A percentile compares a stretch with the other conserved stretches of the same genome.
These are phyloP conservation scores for Aphanomyces cochlioides DNA, from an alignment of 352 stramenopile genomes.

Conservation along the genomic window DNA sequence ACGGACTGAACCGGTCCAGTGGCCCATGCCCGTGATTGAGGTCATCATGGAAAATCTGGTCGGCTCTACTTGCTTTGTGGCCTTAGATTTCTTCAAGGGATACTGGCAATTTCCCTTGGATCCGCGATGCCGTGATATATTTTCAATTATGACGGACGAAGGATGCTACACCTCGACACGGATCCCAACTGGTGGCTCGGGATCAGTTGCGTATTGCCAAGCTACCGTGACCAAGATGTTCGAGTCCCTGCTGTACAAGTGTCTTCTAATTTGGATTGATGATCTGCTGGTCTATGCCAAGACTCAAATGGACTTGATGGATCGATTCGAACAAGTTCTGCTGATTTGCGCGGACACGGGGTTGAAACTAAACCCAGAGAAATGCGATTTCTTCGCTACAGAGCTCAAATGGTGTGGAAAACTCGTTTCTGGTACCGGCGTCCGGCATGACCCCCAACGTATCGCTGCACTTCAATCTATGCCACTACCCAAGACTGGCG, in stretches of 20 bases:
- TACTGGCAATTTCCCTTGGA: slow-evolving; percentile 9
- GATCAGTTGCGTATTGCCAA: slow-evolving; percentile 28
- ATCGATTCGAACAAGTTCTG: slow-evolving; percentile 33
- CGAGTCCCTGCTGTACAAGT: slow-evolving; percentile 24
- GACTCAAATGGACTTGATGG: slow-evolving; percentile 33
- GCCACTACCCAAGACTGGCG: slow-evolving; percentile 28
- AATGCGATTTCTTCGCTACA: slow-evolving; percentile 31
- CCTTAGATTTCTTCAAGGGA: slow-evolving; percentile 1
- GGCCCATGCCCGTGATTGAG: too few species aligned
- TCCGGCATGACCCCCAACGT: slow-evolving; percentile 8
- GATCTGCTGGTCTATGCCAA: slow-evolving; percentile 36
- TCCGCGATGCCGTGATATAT: background rate
- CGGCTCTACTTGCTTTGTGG: too few species aligned
- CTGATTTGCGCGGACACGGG: slow-evolving; percentile 30
- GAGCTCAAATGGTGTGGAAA: slow-evolving; percentile 30
- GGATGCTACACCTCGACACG: slow-evolving; percentile 28
- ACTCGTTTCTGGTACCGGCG: slow-evolving; percentile 8
- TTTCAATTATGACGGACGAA: slow-evolving; percentile 25
- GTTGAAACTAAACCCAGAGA: slow-evolving; percentile 33
- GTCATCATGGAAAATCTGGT: too few species aligned
- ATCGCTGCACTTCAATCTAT: slow-evolving; percentile 21
- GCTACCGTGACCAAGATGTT: background rate
- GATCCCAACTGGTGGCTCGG: slow-evolving; percentile 20
- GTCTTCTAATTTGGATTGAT: slow-evolving; percentile 38
- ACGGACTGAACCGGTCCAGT: too few species aligned